Conservation (phyloP, 768 basidiomycete species). For the Mycena kentingensis region DNA sequence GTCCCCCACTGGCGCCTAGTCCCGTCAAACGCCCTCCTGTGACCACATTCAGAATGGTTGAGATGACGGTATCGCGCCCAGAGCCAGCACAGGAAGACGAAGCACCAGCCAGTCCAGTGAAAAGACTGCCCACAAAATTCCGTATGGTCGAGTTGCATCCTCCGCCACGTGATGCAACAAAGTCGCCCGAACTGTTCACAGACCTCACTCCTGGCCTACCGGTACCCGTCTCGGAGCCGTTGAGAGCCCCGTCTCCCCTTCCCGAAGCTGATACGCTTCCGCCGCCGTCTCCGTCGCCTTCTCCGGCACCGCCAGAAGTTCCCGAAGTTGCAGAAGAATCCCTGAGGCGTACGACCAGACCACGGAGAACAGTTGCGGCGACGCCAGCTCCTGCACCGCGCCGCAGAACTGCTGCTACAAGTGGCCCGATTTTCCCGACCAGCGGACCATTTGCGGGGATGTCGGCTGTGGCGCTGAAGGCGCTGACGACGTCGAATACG, state of each 20-base stretch:
- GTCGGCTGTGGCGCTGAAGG: slow-evolving; percentile 67
- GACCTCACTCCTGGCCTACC: background rate
- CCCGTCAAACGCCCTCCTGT: slow-evolving; percentile 11
- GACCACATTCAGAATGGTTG: slow-evolving; percentile 23
- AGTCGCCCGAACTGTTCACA: background rate
- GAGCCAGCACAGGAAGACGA: background rate
- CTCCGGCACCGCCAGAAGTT: slow-evolving; percentile 5
- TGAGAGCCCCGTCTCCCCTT: background rate
- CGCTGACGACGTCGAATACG: slow-evolving; percentile 74
- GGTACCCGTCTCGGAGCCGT: background rate
- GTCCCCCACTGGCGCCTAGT: slow-evolving; percentile 3
- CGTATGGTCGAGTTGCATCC: slow-evolving; percentile 21
- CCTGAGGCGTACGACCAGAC: slow-evolving; percentile 53
- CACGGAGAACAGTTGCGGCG: slow-evolving; percentile 45
- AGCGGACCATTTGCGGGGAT: slow-evolving; percentile 60
- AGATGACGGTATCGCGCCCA: slow-evolving; percentile 1
- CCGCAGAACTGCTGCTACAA: no score
- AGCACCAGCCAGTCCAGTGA: slow-evolving; percentile 6
- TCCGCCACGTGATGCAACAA: background rate
- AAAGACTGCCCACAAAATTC: slow-evolving; percentile 15
- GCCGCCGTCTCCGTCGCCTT: slow-evolving; percentile 5
- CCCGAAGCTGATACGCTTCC: background rate
- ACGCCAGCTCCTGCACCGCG: slow-evolving; percentile 32
- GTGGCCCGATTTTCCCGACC: slow-evolving; percentile 16
- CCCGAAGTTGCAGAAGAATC: background rate